These are phyloP conservation scores for Amylostereum areolatum DNA, from an alignment of 1,284 basidiomycete species.

Conservation along the genomic window DNA sequence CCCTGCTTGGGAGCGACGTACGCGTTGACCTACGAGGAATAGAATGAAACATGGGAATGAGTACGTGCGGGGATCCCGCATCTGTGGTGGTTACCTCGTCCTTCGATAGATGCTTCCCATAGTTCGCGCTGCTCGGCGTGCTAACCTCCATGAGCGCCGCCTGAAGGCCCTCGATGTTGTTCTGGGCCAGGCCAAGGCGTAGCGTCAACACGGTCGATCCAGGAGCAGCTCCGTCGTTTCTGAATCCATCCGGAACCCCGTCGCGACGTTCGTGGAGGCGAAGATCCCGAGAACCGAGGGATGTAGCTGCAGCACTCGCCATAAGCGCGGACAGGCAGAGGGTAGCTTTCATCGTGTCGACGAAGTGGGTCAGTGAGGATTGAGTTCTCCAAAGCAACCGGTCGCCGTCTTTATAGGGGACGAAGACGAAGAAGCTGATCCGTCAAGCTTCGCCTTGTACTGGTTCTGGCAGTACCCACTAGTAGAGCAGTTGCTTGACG, in stretches of 20 bases:
- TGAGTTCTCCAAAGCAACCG: too few species aligned
- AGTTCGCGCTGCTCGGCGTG: conserved; percentile 20
- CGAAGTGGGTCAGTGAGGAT: too few species aligned
- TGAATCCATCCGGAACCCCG: conserved; percentile 15
- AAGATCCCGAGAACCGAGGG: conserved; percentile 8
- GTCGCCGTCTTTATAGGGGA: too few species aligned
- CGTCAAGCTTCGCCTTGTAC: too few species aligned
- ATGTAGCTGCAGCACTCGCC: not conserved
- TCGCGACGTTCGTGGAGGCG: conserved; percentile 16
- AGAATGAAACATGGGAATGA: not conserved
- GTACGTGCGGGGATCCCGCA: not conserved
- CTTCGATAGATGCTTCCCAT: conserved; percentile 25
- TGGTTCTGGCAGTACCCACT: too few species aligned
- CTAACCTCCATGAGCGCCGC: conserved; percentile 23
- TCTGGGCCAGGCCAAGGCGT: conserved; percentile 20
- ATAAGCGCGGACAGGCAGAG: too few species aligned
- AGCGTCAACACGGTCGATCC: conserved; percentile 12
- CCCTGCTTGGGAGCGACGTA: conserved; percentile 28
- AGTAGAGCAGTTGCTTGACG: too few species aligned
- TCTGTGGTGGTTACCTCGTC: conserved; percentile 18
- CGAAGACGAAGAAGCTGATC: too few species aligned
- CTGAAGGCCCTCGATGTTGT: conserved; percentile 24
- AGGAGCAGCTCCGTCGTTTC: conserved; percentile 13
- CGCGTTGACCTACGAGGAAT: conserved; percentile 23
- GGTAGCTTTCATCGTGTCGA: too few species aligned